Base-by-base conservation (phyloP, 352 stramenopile genomes). In the Globisporangium sylvaticum region DNA sequence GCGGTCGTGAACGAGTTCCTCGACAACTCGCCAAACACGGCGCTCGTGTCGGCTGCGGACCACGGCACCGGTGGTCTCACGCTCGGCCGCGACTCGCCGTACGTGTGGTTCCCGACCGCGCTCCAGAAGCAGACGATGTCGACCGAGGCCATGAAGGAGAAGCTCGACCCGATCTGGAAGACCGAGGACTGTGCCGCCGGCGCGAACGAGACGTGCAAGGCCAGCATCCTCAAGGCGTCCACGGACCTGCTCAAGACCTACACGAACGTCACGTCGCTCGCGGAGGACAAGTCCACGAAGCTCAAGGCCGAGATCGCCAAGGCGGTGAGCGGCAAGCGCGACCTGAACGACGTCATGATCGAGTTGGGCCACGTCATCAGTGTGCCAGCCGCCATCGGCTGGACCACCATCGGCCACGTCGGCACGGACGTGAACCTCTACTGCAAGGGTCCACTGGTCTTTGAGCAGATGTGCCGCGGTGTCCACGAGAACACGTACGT, bases 341-440 rank as follows among this genome's bases (percentile, higher is more conserved):
- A 83, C 53, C 63, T 87, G 27, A 64, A 69, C 25, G 65, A 83
- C 52, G 74, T 88, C 57, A 73, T 88, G 69, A 72, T 88, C 27
- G 74, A 84, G 61, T 58, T 90, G 29, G 79, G 79, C 24, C 79
- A 87, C 65, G 66, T 85, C 50, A 82, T 88, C 44, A 86, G 75
- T 42, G 57, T 71, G 31, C 73, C 68, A 8, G 83, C 79, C 15
- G 61, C 63, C 31, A 80, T 91, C 31, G 77, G 73, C 59, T 91
- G 82, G 82, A 89, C 80, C 1, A 91, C 82, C 5, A 70, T 78
- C 48, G 83, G 79, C 20, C 83, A 91, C 71, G 79, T 89, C 7
- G 83, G 80, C 71, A 89, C 80, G 62, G 83, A 91, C 48, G 83
- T 91, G 37, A 87, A 88, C 69, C 67, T 91, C 32, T 87, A 91